Conservation (phyloP, 2,329 filamentous ascomycete genomes). For the Claviceps sp. region DNA sequence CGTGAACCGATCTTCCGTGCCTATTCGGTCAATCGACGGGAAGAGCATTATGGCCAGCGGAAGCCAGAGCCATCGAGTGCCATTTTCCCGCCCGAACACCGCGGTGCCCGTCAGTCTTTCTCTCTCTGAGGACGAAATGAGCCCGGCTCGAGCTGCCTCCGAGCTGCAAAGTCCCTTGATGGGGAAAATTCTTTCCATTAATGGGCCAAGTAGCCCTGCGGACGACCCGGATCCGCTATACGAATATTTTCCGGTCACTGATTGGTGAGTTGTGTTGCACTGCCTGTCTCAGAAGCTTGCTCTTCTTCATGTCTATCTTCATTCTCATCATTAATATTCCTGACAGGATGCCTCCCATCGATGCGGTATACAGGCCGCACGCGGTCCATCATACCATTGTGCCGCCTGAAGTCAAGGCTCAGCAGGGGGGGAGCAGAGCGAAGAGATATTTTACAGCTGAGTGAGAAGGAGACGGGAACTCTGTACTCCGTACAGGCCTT, state of each 20-base stretch:
- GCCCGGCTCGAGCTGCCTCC: constrained; percentile 36
- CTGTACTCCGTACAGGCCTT: too few relatives aligned
- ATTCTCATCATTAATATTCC: neutral
- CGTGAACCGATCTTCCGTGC: constrained; percentile 38
- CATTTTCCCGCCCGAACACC: constrained; percentile 14
- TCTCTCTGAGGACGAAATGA: constrained; percentile 47
- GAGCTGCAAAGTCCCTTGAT: constrained; percentile 38
- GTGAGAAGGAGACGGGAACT: constrained; percentile 12
- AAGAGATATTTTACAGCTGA: constrained; percentile 64
- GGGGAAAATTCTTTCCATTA: constrained; percentile 23
- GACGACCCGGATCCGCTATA: constrained; percentile 78
- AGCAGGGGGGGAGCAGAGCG: constrained; percentile 49
- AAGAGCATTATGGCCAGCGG: constrained; percentile 12
- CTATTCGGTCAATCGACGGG: constrained; percentile 31
- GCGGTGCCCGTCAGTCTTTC: constrained; percentile 37
- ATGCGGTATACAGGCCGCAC: constrained; percentile 81
- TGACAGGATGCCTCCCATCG: constrained; percentile 65
- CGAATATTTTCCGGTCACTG: constrained; percentile 88
- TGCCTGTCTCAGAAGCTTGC: neutral
- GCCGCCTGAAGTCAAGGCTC: constrained; percentile 56
- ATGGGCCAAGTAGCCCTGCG: constrained; percentile 42
- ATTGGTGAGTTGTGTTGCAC: constrained; percentile 43
- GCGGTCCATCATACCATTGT: constrained; percentile 80
- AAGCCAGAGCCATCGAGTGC: constrained; percentile 11
- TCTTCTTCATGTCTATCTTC: too few relatives aligned